Percentiles rank a stretch among this genome's conserved stretches.
Evolutionary conservation across 1,139 yeast species (phyloP).

Genomic region (Saccharomycopsis hybrid): DNA sequence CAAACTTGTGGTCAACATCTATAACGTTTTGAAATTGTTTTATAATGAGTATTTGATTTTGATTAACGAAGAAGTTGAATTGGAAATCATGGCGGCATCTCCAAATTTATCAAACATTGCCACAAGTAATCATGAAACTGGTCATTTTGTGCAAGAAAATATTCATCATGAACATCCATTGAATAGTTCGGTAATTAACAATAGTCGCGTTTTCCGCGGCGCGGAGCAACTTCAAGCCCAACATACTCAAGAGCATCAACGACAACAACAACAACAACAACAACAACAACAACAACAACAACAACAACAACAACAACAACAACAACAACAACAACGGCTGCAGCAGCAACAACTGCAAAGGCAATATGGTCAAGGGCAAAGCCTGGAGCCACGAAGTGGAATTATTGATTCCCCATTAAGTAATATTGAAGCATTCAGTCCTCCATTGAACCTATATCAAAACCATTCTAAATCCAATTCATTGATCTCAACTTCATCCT

Average conservation of each 20-base stretch:
- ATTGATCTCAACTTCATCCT: neutral
- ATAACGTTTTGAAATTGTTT: conserved; percentile 19
- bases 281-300: too few relatives aligned
- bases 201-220: too few relatives aligned
- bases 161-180: too few relatives aligned
- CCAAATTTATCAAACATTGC: conserved; percentile 6
- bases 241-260: too few relatives aligned
- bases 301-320: conserved; percentile 34
- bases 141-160: too few relatives aligned
- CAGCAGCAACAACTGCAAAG: too few relatives aligned
- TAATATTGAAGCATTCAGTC: conserved; percentile 14
- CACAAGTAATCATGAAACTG: too few relatives aligned
- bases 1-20: conserved; percentile 19
- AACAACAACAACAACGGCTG: conserved; percentile 28
- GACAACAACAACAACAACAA: too few relatives aligned
- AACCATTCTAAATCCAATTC: conserved; percentile 15
- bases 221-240: too few relatives aligned
- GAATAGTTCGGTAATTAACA: too few relatives aligned
- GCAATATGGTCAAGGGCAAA: too few relatives aligned
- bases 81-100: conserved; percentile 18
- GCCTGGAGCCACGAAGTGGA: neutral
- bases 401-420: conserved; percentile 12
- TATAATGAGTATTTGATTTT: conserved; percentile 20
- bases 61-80: conserved; percentile 21
- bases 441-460: conserved; percentile 11